Percentiles rank a stretch among this genome's conserved stretches.
Conservation (phyloP, 306 rosid genomes). For the Cucurbita moschata region DNA sequence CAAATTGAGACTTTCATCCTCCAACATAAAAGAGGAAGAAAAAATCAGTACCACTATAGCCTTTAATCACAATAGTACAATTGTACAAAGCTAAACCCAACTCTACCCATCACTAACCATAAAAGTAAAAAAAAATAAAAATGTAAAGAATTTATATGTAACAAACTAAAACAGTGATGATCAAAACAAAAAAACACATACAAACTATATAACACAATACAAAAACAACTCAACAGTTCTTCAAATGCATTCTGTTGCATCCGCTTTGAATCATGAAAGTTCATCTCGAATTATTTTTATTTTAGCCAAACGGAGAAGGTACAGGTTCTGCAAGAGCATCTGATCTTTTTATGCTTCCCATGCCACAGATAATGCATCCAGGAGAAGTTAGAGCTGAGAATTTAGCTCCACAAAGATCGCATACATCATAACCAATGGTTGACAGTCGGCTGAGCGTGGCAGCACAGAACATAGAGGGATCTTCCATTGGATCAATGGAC, state of each 20-base stretch:
- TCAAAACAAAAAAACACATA: background rate
- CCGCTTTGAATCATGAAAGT: background rate
- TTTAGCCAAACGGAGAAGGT: conserved; percentile 82
- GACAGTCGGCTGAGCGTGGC: conserved; percentile 93
- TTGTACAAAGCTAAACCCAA: background rate
- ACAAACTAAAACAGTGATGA: background rate
- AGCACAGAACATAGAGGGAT: conserved; percentile 86
- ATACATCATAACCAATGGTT: conserved; percentile 93
- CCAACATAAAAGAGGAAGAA: background rate
- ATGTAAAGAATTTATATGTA: background rate
- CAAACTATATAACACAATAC: background rate
- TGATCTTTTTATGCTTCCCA: conserved; percentile 91
- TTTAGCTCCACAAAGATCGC: conserved; percentile 93
- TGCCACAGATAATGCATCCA: conserved; percentile 91
- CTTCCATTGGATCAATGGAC: conserved; percentile 88
- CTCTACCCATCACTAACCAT: background rate
- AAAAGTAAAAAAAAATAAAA: background rate
- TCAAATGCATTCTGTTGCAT: background rate
- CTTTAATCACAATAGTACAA: background rate
- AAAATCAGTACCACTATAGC: background rate
- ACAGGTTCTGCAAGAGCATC: conserved; percentile 77
- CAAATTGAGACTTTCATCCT: too few species aligned
- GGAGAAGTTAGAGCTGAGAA: conserved; percentile 72
- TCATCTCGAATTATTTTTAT: background rate
- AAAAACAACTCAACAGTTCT: background rate